Evolutionary conservation across 352 stramenopile species (phyloP), one percentile per base, ranked within the genome.

Genomic region (Ochromonadaceae sp.): DNA sequence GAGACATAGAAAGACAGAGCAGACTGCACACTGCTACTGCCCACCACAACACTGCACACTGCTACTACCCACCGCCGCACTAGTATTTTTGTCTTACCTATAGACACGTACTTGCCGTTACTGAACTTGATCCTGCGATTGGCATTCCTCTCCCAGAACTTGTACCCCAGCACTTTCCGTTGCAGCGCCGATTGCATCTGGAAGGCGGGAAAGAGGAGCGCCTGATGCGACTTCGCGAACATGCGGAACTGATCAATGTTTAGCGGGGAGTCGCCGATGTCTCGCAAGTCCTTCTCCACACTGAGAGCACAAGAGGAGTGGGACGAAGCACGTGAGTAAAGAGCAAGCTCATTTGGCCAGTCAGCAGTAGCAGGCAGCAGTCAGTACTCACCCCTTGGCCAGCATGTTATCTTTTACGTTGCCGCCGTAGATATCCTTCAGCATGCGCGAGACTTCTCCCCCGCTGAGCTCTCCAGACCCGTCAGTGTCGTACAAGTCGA

Each of bases 401-500:
- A 57, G 52, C 30, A 44, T 42, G 42, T 65, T 71, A 31, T 58
- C n/a, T 38, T 70, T 31, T 28, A 70, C 68, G n/a, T 71, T 59
- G 48, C 38, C 32, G 10, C 67, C 67, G 30, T 72, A 72, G 32
- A 72, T 39, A 62, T 72, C 67, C 32, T 67, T 55, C 17, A 72
- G 41, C 47, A 72, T 43, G 12, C 12, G 9, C 12, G 44, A 35
- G n/a, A 89, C 12, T 32, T 72, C 67, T 3, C 22, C 34, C 26
- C 49, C n/a, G 12, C 65, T 58, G 34, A 73, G 63, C 12, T 41
- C 44, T 20, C 68, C 68, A 32, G 42, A 72, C 25, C 56, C 62
- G 57, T 73, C 43, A 30, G 63, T 67, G 39, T 73, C 67, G 48
- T 72, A 72, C 5, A 72, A 35, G 17, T 73, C 68, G 46, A 72